Evolutionary conservation across 2,329 filamentous ascomycete species (phyloP).

Genomic region (Aschersonia sp.): DNA sequence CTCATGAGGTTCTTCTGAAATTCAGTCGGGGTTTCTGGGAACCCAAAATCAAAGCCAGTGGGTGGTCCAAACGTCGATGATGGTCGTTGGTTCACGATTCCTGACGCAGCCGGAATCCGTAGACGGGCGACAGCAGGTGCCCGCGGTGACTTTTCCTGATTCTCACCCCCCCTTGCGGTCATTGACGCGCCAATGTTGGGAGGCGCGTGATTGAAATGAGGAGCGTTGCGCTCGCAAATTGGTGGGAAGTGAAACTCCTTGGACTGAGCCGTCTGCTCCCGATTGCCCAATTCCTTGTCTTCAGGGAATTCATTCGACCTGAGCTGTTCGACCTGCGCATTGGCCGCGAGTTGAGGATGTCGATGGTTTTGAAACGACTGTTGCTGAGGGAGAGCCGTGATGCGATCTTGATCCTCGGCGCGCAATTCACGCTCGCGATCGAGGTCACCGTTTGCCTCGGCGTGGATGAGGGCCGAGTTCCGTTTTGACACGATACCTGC

Average conservation of each 20-base stretch:
- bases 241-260: slow-evolving; percentile 45
- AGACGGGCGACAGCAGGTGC: slow-evolving; percentile 44
- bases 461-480: slow-evolving; percentile 68
- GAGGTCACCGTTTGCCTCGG: slow-evolving; percentile 64
- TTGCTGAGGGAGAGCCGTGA: slow-evolving; percentile 63
- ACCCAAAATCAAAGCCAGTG: slow-evolving; percentile 62
- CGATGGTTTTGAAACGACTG: slow-evolving; percentile 45
- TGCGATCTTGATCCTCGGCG: slow-evolving; percentile 68
- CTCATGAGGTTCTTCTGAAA: slow-evolving; percentile 84
- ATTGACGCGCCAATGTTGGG: slow-evolving; percentile 8
- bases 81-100: slow-evolving; percentile 22
- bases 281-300: slow-evolving; percentile 20
- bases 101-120: slow-evolving; percentile 27
- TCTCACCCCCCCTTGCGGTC: slow-evolving; percentile 3
- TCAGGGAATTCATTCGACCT: slow-evolving; percentile 21
- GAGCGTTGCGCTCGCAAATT: slow-evolving; percentile 30
- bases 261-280: slow-evolving; percentile 7
- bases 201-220: slow-evolving; percentile 46
- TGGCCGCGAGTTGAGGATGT: slow-evolving; percentile 12
- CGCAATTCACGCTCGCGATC: slow-evolving; percentile 70
- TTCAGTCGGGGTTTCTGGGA: slow-evolving; percentile 69
- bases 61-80: slow-evolving; percentile 44
- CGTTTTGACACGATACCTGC: slow-evolving; percentile 77
- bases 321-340: slow-evolving; percentile 2
- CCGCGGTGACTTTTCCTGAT: slow-evolving; percentile 15